Evolutionary conservation across 2,329 filamentous ascomycete species (phyloP), one percentile per base, ranked within the genome.

Genomic region (Fusarium irregulare): DNA sequence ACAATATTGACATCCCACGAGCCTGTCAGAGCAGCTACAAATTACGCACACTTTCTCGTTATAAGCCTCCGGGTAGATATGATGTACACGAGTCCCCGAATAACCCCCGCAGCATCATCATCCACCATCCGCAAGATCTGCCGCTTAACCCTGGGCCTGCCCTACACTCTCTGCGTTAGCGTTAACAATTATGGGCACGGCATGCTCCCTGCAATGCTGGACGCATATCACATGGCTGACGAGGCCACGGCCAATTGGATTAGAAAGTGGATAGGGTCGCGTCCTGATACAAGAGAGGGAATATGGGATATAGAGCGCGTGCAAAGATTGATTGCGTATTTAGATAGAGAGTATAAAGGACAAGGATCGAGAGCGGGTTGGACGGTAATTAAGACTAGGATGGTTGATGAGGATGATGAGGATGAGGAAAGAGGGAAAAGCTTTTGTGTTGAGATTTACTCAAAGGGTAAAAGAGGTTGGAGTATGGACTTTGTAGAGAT

Each of bases 401-500:
- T 72, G 69, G 58, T 70, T 0, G 69, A 72, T 4, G 18, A 60
- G 7, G 69, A 72, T 1, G 64, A 57, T 2, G 28, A 60, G 18
- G 53, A 69, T 1, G 60, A 50, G 6, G 40, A 56, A 1, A 14
- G 23, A 10, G 40, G 30, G 13, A 37, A 49, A 7, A 49, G 40
- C 1, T 72, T 72, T 25, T 69, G 45, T 2, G 69, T 72, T 16
- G 69, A 72, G 42, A 70, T 72, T 16, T 72, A 62, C 23, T 64
- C 66, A 0, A 70, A 60, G 11, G 49, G 56, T 8, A 61, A 50
- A 18, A 56, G 56, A 3, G 70, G 66, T 2, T 72, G 70, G 69
- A 68, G 69, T 27, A 62, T 72, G 14, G 69, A 72, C 14, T 72
- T 72, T 58, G 63, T 72, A 16, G 69, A 72, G 40, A 68, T 67